Evolutionary conservation across 2,329 filamentous ascomycete species (phyloP), one percentile per base, ranked within the genome.

Genomic region (Ophiostoma pallidulum): DNA sequence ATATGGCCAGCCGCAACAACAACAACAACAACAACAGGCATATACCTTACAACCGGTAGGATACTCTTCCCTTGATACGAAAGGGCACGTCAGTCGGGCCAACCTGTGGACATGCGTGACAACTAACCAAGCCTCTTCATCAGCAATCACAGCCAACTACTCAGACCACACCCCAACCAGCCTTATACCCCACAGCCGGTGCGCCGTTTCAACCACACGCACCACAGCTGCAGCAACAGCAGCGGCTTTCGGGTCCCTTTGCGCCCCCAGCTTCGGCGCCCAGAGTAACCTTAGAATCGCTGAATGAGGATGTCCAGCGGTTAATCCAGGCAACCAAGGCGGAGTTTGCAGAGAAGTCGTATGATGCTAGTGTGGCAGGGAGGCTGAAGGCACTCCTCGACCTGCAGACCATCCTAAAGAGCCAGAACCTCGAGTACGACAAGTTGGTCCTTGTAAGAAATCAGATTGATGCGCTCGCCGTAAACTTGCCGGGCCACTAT

Each of bases 351-450:
- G 78, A 78, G 55, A 87, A 82, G 63, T 84, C 84, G 51, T 78
- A 82, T 71, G 86, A 95, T 71, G 67, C 74, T 66, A 78, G 80
- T 66, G 75, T 87, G 62, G 83, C 87, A 63, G 82, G 79, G 60
- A 86, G 85, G 67, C 71, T 95, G 60, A 86, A 87, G 68, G 88
- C 89, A 53, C 77, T 96, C 57, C 71, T 90, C 66, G 86, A 92
- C 65, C 76, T 97, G 54, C 87, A 94, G 69, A 80, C 75, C 56
- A 78, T 91, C 56, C 71, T 96, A 61, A 80, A 86, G 64, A 82
- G 75, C 57, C 84, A 88, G 65, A 81, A 82, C 61, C 73, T 95
- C 62, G 83, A 83, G 51, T 80, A 81, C 58, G 82, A 90, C 60
- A 86, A 94, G 69, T 75, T 95, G 62, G 80, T 85, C 66, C 78